Evolutionary conservation across 1,284 basidiomycete genomes (phyloP).

Genomic region (Trichosporon faecale): DNA sequence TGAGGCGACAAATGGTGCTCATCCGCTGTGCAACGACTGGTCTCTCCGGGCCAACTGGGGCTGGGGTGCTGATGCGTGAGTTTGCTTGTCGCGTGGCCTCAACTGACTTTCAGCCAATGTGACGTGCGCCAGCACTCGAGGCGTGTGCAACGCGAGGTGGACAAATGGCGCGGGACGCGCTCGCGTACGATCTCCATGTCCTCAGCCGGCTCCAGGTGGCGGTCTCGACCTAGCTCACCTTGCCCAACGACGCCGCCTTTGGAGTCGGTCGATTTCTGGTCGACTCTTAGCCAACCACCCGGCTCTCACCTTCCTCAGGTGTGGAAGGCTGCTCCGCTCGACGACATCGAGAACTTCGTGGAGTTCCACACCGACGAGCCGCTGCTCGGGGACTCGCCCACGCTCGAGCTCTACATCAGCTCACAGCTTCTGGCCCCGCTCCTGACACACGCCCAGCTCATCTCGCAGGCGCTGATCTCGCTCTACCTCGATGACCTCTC

Average conservation of each 20-base stretch:
- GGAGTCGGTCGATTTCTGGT: conserved; percentile 26
- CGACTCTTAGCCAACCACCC: conserved; percentile 29
- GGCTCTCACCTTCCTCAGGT: conserved; percentile 33
- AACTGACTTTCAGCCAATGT: conserved; percentile 15
- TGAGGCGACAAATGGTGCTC: conserved; percentile 38
- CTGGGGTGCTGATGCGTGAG: conserved; percentile 30
- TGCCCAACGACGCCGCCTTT: neutral
- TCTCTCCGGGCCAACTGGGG: conserved; percentile 32
- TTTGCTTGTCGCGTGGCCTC: neutral
- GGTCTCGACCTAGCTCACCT: neutral
- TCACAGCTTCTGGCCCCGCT: conserved; percentile 40
- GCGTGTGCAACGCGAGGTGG: conserved; percentile 34
- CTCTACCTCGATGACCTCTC: conserved; percentile 44
- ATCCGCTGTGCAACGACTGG: conserved; percentile 42
- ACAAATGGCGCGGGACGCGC: conserved; percentile 33
- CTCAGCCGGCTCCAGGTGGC: conserved; percentile 9
- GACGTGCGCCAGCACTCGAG: conserved; percentile 27
- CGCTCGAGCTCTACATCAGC: conserved; percentile 40
- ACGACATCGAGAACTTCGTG: conserved; percentile 35
- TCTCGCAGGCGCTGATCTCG: conserved; percentile 43
- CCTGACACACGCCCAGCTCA: conserved; percentile 34
- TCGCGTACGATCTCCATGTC: conserved; percentile 27
- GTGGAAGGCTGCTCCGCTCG: conserved; percentile 34
- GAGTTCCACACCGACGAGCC: conserved; percentile 27
- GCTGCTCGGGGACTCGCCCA: conserved; percentile 33